Conservation (phyloP, 2,329 filamentous ascomycete species). For the Sarocladium brachiariae region DNA sequence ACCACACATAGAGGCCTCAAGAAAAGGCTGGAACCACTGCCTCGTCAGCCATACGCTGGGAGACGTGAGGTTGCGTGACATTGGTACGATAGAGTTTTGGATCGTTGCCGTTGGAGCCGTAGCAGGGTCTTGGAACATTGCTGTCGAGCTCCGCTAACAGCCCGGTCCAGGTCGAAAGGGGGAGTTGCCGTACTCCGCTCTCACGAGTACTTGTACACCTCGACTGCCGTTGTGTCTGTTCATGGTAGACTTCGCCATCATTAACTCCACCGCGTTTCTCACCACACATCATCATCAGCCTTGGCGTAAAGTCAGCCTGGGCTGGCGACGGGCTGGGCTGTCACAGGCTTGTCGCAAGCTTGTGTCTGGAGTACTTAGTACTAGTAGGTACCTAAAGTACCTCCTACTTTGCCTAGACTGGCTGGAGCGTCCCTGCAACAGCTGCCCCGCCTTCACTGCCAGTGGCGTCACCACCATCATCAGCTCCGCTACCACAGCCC, state of each 20-base stretch:
- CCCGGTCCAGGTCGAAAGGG: no score
- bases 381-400: no score
- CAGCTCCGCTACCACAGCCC: not conserved
- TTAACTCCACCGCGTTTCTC: not conserved
- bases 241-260: no score
- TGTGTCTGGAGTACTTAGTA: no score
- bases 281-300: not conserved
- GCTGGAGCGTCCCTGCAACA: no score
- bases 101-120: slow-evolving; percentile 4
- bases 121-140: not conserved
- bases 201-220: no score
- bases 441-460: not conserved
- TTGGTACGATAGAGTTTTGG: slow-evolving; percentile 1
- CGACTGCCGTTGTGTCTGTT: no score
- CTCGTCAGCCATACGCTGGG: slow-evolving; percentile 4
- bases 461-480: slow-evolving; percentile 2
- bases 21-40: not conserved
- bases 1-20: not conserved
- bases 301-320: not conserved
- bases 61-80: not conserved
- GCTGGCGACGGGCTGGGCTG: not conserved
- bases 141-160: no score
- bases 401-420: no score
- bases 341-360: slow-evolving; percentile 1
- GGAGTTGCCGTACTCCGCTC: no score